phyloP scores from a whole-genome alignment of 2,329 filamentous ascomycete genomes.

The Pseudocercospora macadamiae region DNA sequence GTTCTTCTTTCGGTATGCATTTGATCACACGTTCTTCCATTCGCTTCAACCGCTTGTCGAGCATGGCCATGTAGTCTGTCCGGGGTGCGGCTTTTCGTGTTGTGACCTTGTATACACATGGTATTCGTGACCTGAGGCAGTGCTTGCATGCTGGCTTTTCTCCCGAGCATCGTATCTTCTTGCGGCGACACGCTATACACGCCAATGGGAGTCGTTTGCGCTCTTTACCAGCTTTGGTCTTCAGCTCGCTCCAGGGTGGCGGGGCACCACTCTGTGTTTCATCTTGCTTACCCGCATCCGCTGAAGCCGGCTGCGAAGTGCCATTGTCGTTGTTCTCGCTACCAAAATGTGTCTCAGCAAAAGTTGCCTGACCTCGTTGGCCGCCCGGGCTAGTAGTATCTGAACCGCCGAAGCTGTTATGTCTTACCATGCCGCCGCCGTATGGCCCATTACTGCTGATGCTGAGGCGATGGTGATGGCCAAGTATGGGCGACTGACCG shows the following conservation, averaged over 20 bases:
- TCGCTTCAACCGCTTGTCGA: constrained; percentile 90
- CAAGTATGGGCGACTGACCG: constrained; percentile 23
- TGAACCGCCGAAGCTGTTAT: constrained; percentile 33
- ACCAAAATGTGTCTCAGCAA: constrained; percentile 14
- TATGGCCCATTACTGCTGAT: constrained; percentile 35
- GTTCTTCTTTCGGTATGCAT: constrained; percentile 84
- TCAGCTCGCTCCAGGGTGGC: constrained; percentile 56
- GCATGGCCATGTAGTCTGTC: constrained; percentile 98
- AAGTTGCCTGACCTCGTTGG: constrained; percentile 9
- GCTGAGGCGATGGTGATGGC: constrained; percentile 35
- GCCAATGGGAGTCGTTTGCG: constrained; percentile 89
- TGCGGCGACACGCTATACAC: constrained; percentile 92
- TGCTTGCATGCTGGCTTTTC: constrained; percentile 98
- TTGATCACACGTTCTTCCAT: constrained; percentile 99
- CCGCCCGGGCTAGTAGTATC: constrained; percentile 35
- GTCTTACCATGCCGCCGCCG: constrained; percentile 21
- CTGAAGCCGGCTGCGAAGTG: constrained; percentile 11
- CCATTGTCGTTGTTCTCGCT: constrained; percentile 16
- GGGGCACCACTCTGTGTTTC: constrained; percentile 18
- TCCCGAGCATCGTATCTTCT: constrained; percentile 97
- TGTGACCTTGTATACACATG: constrained; percentile 97
- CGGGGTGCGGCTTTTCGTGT: constrained; percentile 90
- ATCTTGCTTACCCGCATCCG: constrained; percentile 18
- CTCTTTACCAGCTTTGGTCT: constrained; percentile 82
- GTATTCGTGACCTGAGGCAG: constrained; percentile 86